Evolutionary conservation across 495 filamentous ascomycete genomes (phyloP).

Genomic region (Penicillium egyptiacum): DNA sequence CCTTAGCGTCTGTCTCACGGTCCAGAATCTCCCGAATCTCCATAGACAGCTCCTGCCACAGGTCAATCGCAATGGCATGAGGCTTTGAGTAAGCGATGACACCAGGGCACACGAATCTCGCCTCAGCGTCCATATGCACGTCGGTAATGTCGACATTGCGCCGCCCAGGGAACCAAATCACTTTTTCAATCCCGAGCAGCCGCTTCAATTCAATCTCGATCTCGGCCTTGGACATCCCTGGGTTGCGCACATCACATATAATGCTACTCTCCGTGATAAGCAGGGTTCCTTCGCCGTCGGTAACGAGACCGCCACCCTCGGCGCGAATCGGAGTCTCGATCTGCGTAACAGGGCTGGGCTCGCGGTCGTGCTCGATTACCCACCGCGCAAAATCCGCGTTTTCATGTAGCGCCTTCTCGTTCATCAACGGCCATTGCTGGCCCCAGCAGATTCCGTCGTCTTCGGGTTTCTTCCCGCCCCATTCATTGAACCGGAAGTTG

Average conservation of each 20-base stretch:
- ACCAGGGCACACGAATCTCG: conserved; percentile 27
- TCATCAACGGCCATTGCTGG: conserved; percentile 22
- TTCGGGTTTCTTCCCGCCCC: conserved; percentile 28
- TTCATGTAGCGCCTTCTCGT: conserved; percentile 17
- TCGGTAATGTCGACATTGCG: conserved; percentile 30
- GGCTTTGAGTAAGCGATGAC: conserved; percentile 26
- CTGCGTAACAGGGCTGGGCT: conserved; percentile 16
- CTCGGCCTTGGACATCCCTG: conserved; percentile 18
- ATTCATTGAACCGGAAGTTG: conserved; percentile 32
- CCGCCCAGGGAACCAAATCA: conserved; percentile 31
- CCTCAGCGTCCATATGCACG: conserved; percentile 29
- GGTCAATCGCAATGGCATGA: conserved; percentile 9
- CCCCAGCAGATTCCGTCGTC: conserved; percentile 19
- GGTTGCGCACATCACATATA: conserved; percentile 28
- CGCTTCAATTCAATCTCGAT: conserved; percentile 30
- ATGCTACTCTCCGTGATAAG: conserved; percentile 32
- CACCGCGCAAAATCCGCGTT: conserved; percentile 26
- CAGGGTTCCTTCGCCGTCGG: conserved; percentile 32
- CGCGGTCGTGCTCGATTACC: conserved; percentile 22
- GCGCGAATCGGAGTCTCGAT: conserved; percentile 22
- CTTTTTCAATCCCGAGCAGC: conserved; percentile 27
- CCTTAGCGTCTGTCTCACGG: conserved; percentile 26
- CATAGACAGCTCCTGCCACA: conserved; percentile 25
- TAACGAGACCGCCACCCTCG: conserved; percentile 29
- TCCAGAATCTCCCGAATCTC: conserved; percentile 24